Conservation (phyloP, 192 early-diverging fungal species). For the Coemansia sp. region DNA sequence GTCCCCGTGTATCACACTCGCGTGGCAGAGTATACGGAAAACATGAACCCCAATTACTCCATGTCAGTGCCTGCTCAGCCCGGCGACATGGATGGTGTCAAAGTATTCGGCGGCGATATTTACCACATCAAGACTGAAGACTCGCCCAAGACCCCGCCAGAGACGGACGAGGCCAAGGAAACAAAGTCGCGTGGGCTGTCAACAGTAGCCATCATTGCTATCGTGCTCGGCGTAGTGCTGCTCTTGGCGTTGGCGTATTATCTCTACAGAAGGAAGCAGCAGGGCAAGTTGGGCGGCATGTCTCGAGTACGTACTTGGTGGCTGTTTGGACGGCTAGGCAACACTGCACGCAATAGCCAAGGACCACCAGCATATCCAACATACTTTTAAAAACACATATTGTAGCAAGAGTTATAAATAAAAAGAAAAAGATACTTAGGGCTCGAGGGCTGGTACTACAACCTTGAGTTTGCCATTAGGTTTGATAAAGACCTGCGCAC, state of each 20-base stretch:
- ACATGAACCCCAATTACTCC: conserved; percentile 29
- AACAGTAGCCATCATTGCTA: conserved; percentile 8
- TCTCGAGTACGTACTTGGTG: conserved; percentile 40
- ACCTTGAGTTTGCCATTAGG: conserved; percentile 56
- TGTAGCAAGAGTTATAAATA: background rate
- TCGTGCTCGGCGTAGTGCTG: conserved; percentile 17
- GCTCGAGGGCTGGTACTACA: conserved; percentile 38
- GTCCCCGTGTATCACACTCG: conserved; percentile 37
- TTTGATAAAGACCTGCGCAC: conserved; percentile 52
- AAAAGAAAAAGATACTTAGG: background rate
- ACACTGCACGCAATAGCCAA: background rate
- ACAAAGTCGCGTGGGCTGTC: conserved; percentile 12
- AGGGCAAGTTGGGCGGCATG: conserved; percentile 3
- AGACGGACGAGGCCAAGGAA: background rate
- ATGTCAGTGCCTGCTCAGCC: conserved; percentile 25
- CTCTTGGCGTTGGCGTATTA: conserved; percentile 16
- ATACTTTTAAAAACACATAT: conserved; percentile 6
- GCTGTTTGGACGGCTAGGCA: conserved; percentile 35
- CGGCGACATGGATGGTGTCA: conserved; percentile 5
- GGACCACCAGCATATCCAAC: background rate
- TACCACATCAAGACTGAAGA: conserved; percentile 15
- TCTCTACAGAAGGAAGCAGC: conserved; percentile 9
- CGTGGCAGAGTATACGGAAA: conserved; percentile 36
- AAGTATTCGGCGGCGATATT: conserved; percentile 34
- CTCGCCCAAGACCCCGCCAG: background rate